Evolutionary conservation across 1,284 basidiomycete genomes (phyloP).

Genomic region (Ceratobasidium sp.): DNA sequence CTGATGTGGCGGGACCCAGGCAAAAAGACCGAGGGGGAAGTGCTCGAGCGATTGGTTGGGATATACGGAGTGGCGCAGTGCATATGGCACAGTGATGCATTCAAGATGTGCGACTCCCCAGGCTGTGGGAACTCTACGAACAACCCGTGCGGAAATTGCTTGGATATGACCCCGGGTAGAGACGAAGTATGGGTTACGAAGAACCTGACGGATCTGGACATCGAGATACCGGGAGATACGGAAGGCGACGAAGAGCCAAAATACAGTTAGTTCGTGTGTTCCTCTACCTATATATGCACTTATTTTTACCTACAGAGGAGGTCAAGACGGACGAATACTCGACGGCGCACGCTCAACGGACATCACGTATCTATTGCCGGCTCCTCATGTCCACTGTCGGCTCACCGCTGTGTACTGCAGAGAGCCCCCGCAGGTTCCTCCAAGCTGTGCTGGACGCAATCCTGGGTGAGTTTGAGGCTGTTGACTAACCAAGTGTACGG

Average conservation of each 20-base stretch:
- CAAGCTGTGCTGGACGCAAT: not conserved
- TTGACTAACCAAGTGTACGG: not conserved
- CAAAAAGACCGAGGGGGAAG: constrained; percentile 13
- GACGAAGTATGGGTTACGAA: not conserved
- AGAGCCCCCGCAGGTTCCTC: not conserved
- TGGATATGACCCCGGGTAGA: not conserved
- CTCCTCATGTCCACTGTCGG: constrained; percentile 16
- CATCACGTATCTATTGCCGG: not conserved
- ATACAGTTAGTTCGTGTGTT: not conserved
- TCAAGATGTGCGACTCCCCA: not conserved
- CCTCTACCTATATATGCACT: not conserved
- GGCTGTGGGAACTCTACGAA: not conserved
- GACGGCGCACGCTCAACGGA: not conserved
- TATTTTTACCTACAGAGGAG: not conserved
- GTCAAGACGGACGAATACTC: not conserved
- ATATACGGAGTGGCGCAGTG: constrained; percentile 13
- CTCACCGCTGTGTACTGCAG: not conserved
- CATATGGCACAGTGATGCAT: constrained; percentile 6
- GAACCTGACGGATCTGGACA: not conserved
- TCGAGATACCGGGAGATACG: not conserved
- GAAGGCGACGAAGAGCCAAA: not conserved
- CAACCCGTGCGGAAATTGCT: not conserved
- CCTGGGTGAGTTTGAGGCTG: not conserved
- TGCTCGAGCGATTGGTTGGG: constrained; percentile 1
- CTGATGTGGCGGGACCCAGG: constrained; percentile 26